A percentile compares a stretch with the other conserved stretches of the same genome.
These are phyloP conservation scores for Aphanoascus verrucosus DNA, from an alignment of 2,329 filamentous ascomycete species.

Conservation along the genomic window DNA sequence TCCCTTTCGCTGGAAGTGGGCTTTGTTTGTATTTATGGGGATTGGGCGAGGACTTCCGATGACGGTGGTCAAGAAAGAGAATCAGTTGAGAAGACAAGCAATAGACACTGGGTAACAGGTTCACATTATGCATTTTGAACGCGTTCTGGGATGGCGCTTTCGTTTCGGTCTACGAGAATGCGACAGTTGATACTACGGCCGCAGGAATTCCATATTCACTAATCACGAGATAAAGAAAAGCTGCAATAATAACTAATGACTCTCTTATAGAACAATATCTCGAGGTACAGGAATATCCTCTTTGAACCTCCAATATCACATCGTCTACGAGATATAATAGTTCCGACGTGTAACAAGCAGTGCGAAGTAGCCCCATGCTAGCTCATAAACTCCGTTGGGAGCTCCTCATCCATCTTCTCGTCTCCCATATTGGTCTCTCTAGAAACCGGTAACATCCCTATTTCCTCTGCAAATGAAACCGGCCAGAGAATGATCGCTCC, in stretches of 20 bases:
- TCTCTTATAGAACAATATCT: neutral
- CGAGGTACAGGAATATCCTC: too few species aligned
- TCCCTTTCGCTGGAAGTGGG: constrained; percentile 87
- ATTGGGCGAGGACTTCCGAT: constrained; percentile 57
- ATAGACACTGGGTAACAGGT: constrained; percentile 32
- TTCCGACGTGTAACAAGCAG: too few species aligned
- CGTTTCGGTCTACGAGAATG: too few species aligned
- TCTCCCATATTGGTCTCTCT: neutral
- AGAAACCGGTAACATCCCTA: constrained; percentile 6
- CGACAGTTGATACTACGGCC: too few species aligned
- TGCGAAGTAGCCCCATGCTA: too few species aligned
- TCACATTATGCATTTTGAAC: neutral
- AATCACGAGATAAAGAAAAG: too few species aligned
- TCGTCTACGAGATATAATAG: too few species aligned
- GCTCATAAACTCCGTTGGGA: too few species aligned
- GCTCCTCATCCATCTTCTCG: neutral
- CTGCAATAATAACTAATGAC: too few species aligned
- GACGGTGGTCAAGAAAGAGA: constrained; percentile 56
- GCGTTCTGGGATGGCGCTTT: too few species aligned
- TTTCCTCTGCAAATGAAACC: constrained; percentile 42
- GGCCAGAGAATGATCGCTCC: constrained; percentile 45
- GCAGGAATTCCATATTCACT: too few species aligned
- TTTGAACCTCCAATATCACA: too few species aligned
- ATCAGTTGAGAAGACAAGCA: constrained; percentile 32
- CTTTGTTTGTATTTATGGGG: constrained; percentile 68